These are phyloP conservation scores for Cyanidium caldarium DNA, from an alignment of 23 red algal species.

Conservation along the genomic window DNA sequence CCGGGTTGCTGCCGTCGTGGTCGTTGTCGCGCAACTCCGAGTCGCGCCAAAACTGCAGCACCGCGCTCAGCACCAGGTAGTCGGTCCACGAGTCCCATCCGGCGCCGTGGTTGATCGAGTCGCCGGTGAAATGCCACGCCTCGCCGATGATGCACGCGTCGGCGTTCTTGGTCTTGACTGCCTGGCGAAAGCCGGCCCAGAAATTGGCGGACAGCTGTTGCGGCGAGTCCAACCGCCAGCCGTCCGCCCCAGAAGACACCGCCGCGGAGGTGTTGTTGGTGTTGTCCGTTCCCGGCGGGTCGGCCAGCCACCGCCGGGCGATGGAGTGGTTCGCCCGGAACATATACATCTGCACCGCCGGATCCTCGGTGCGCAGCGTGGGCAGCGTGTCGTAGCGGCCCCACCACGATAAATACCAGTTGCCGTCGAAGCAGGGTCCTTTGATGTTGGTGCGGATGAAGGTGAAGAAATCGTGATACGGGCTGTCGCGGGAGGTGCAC, in stretches of 20 bases:
- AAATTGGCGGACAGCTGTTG: not conserved
- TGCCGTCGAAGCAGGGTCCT: too few relatives aligned
- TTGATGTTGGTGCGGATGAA: too few relatives aligned
- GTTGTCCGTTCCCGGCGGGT: too few relatives aligned
- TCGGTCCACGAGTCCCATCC: slow-evolving; percentile 2
- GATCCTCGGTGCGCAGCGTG: too few relatives aligned
- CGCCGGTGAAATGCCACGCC: slow-evolving; percentile 8
- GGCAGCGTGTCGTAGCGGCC: too few relatives aligned
- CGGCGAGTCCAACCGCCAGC: slow-evolving; percentile 3
- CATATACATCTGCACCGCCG: too few relatives aligned
- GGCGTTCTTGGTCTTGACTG: not conserved
- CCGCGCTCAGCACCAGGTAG: not conserved
- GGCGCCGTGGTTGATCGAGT: slow-evolving; percentile 5
- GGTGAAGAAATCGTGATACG: too few relatives aligned
- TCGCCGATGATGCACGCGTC: slow-evolving; percentile 7
- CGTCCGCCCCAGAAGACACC: not conserved
- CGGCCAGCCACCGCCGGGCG: too few relatives aligned
- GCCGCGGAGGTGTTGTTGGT: too few relatives aligned
- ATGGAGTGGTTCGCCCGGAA: too few relatives aligned
- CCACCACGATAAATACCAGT: too few relatives aligned
- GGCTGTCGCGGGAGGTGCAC: too few relatives aligned
- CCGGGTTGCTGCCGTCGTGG: not conserved
- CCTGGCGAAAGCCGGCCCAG: slow-evolving; percentile 5
- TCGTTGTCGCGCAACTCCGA: not conserved
- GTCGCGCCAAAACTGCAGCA: slow-evolving; percentile 3